A percentile compares a stretch with the other conserved stretches of the same genome.
Conservation (phyloP, 345 rosid genomes). For the Gossypium sturtianum region DNA sequence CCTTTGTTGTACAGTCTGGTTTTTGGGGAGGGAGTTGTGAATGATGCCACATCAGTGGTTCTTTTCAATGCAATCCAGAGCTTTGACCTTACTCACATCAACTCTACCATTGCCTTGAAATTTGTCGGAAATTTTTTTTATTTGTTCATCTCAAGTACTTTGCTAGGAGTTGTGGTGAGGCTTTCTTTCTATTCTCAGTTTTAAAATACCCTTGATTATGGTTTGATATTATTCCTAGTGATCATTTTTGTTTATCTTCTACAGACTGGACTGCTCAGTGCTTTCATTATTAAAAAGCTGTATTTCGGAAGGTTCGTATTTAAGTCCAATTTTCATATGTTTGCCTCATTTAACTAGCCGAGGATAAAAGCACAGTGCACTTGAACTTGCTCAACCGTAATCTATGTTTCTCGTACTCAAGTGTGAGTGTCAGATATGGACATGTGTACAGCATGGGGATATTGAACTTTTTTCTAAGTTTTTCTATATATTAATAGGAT, state of each 20-base stretch:
- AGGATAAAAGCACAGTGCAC: not conserved
- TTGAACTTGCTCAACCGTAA: not conserved
- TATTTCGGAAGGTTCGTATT: conserved; percentile 77
- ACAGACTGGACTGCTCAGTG: conserved; percentile 92
- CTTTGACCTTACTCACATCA: conserved; percentile 66
- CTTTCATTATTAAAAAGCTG: conserved; percentile 73
- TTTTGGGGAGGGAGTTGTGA: conserved; percentile 96
- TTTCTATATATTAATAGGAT: not conserved
- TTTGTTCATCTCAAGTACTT: conserved; percentile 70
- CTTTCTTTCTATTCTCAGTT: conserved; percentile 3
- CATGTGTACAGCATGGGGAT: not conserved
- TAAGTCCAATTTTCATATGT: not conserved
- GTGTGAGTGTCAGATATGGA: not conserved
- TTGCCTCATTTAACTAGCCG: not conserved
- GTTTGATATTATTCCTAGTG: not conserved
- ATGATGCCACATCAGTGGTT: conserved; percentile 95
- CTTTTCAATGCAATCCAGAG: conserved; percentile 90
- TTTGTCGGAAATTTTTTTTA: conserved; percentile 71
- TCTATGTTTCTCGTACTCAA: not conserved
- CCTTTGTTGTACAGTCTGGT: conserved; percentile 85
- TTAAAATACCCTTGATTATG: not conserved
- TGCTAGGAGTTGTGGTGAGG: conserved; percentile 69
- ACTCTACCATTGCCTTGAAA: conserved; percentile 43
- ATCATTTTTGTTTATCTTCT: conserved; percentile 12
- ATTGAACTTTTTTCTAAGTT: not conserved